Conservation (phyloP, 192 early-diverging fungal species). For the Backusella tuberculispora region DNA sequence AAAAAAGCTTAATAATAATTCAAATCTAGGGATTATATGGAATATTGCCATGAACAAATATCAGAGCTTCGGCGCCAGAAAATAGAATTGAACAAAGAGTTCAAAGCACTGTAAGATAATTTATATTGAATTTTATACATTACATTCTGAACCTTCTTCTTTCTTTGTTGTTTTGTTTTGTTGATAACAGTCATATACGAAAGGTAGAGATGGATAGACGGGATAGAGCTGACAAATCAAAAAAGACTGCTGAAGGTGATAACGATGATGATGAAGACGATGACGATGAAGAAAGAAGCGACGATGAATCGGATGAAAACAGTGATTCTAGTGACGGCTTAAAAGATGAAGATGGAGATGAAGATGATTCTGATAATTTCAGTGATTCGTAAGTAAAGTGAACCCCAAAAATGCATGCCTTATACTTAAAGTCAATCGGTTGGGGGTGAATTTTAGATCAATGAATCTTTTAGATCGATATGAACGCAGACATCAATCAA, state of each 20-base stretch:
- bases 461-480: conserved; percentile 19
- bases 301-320: conserved; percentile 26
- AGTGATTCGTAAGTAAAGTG: conserved; percentile 15
- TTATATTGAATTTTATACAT: background rate
- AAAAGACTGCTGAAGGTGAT: conserved; percentile 18
- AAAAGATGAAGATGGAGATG: conserved; percentile 20
- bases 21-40: conserved; percentile 37
- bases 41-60: conserved; percentile 42
- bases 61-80: conserved; percentile 41
- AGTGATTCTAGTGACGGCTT: conserved; percentile 26
- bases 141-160: background rate
- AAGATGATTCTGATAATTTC: background rate
- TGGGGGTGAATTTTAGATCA: background rate
- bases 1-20: too few relatives aligned
- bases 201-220: conserved; percentile 17
- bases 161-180: background rate
- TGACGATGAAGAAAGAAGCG: conserved; percentile 11
- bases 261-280: conserved; percentile 13
- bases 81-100: conserved; percentile 41
- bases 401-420: background rate
- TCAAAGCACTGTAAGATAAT: conserved; percentile 33
- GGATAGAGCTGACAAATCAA: conserved; percentile 28
- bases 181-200: conserved; percentile 4
- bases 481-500: conserved; percentile 38
- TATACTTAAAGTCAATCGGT: background rate